Base-by-base conservation (phyloP, 345 rosid species). In the Melastoma malabathricum region DNA sequence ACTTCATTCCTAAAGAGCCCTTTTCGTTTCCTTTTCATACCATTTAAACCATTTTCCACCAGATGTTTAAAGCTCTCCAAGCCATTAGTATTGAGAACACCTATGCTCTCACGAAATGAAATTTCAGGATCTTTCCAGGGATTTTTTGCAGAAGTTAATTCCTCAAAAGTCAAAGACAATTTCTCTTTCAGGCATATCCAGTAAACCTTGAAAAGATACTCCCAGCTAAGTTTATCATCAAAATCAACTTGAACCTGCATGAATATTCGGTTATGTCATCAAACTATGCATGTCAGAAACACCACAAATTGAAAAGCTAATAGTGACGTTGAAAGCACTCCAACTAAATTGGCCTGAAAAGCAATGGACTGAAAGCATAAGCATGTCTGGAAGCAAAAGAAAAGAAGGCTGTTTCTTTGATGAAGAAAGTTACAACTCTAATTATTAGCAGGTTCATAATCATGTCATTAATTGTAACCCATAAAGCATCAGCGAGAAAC, bases 211-310 rank as follows among this genome's bases (percentile, higher is more conserved):
- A 92, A 92, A 50, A 92, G 86, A 83, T 84, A 92, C 72, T 92
- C 97, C 97, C 97, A 92, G 77, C 97, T 92, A 63, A 68, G 74
- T 68, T 75, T 72, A 66, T 92, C 98, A 67, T 92, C 98, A 73
- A 92, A 92, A 71, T 90, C 96, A 72, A 90, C 98, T 70, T 81
- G 78, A 68, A 83, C 89, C 98, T 90, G 77, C 54, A 65, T 10
- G 15, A 29, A 23, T 46, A 10, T 22, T 7, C 2, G 25, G 27
- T 8, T 14, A 19, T 1, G 6, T 16, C 20, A 15, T 18, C 41
- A 8, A 34, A 34, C 9, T 12, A 34, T 12, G 12, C 12, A 12
- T 34, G 41, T 34, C 12, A 34, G 6, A 12, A 34, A 34, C 41
- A 9, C 41, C 41, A 9, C 12, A 6, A 34, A 34, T 34, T 34